Evolutionary conservation across 805 yeast genomes (phyloP), one percentile per base, ranked within the genome.

Genomic region (Blastobotrys mokoenaii): DNA sequence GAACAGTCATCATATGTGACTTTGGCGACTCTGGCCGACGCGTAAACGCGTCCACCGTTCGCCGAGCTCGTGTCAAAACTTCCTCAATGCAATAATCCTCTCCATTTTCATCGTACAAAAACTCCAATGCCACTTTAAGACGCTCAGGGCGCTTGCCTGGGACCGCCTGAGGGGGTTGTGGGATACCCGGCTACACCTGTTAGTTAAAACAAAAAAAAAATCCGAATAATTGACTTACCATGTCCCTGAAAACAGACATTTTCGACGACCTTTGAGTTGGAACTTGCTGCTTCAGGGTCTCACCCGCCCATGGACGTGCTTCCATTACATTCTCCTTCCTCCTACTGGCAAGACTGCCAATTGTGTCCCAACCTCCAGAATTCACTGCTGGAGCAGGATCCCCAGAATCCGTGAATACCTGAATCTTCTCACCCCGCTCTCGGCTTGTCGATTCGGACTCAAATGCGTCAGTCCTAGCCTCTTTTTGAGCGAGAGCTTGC

Each of bases 21-120:
- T 29, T 27, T 16, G 37, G 38, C 5, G 63, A 6, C 74, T 68
- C 45, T 5, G 45, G 44, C 12, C 46, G 31, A 3, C 51, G 51
- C 38, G 43, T 47, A n/a, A 38, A 34, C 33, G 31, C 38, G 30
- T 51, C 40, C 8, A 40, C 55, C 9, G 61, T 29, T 10, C 69
- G 67, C 55, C 79, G 67, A 32, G 72, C 62, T 36, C 68, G 60
- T 0, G 84, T 82, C 39, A 84, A 62, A 2, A 87, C 60, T 56
- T 89, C 96, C 38, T 72, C 76, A 3, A 82, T 57, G 48, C 83
- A 79, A 43, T 65, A 72, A 50, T 83, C 93, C 37, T 74, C 77
- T 0, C 58, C 61, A 2, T 55, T 54, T 3, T 54, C 58, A 17
- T 49, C 56, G 2, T 45, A 44, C 29, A 54, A 38, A 32, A 46